Base-by-base conservation (phyloP, 2,329 filamentous ascomycete genomes). In the Colletotrichum abscissum region DNA sequence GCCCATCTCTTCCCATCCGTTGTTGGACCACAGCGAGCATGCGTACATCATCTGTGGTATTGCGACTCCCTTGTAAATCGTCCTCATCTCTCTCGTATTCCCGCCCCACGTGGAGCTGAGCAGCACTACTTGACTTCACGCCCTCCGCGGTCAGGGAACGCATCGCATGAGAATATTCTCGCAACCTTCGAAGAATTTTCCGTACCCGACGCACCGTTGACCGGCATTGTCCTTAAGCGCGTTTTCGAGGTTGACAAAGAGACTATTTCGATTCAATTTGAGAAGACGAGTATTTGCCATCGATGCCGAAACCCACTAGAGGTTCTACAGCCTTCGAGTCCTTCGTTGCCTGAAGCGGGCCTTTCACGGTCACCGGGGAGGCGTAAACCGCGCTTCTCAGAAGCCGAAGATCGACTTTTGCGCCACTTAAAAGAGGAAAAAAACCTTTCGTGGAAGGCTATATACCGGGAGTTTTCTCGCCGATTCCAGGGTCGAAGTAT, bases 131-230 rank as follows among this genome's bases (percentile, higher is more conserved):
- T 22, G 22, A 22, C 22, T 22, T 22, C 22, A 22, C 22, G 26
- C 28, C 12, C 19, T 59, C 49, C 22, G 22, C 33, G 9, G 33
- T 65, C 14, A 12, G 63, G 57, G 30, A 26, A 33, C 16, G 52
- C 22, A 56, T 65, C 22, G 49, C n/a, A 57, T 14, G 14, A 65
- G 52, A 22, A 65, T 30, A 3, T 65, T 65, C 49, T 55, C 33
- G 28, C n/a, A 65, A 57, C 14, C 19, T 65, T 65, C 14, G 30
- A 65, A 12, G 52, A 65, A 57, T 65, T 65, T 56, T 16, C 63
- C 52, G 6, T 56, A 42, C 33, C 22, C 33, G 8, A 28, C 22
- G n/a, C 52, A 30, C 33, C 33, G 56, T 57, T 46, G 19, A 28
- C 14, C 14, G 30, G 22, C 52, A 22, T 65, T 16, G 22, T 57